These are phyloP conservation scores for Ephemerocybe angulata DNA, from an alignment of 768 basidiomycete genomes.

Conservation along the genomic window DNA sequence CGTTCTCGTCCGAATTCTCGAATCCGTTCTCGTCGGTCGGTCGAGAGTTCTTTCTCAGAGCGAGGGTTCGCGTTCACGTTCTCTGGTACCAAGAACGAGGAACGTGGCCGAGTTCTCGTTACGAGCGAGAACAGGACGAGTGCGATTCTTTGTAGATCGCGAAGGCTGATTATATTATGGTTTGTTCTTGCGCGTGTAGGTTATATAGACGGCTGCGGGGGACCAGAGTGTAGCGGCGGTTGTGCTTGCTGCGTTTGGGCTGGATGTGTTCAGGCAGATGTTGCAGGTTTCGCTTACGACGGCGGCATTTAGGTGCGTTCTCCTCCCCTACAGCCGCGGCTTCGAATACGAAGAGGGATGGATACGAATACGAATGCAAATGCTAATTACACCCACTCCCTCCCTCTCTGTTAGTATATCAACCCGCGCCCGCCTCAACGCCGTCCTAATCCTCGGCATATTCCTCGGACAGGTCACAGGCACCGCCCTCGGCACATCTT, in stretches of 20 bases:
- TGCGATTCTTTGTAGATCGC: no score
- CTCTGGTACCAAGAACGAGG: no score
- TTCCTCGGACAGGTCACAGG: slow-evolving; percentile 85
- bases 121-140: no score
- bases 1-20: no score
- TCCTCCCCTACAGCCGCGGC: slow-evolving; percentile 1
- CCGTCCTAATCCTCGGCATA: slow-evolving; percentile 65
- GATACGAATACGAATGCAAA: neutral
- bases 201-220: slow-evolving; percentile 65
- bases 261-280: slow-evolving; percentile 70
- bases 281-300: slow-evolving; percentile 66
- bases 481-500: slow-evolving; percentile 76
- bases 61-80: no score
- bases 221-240: slow-evolving; percentile 69
- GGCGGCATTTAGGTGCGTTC: slow-evolving; percentile 50
- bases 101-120: no score
- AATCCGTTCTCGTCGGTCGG: no score
- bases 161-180: no score
- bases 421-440: slow-evolving; percentile 65
- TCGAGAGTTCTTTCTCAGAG: no score
- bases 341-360: neutral
- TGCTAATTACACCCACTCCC: neutral
- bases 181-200: no score
- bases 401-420: slow-evolving; percentile 34
- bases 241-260: slow-evolving; percentile 61